Evolutionary conservation across 805 yeast genomes (phyloP), one percentile per base, ranked within the genome.

Genomic region (Metschnikowia anglica): DNA sequence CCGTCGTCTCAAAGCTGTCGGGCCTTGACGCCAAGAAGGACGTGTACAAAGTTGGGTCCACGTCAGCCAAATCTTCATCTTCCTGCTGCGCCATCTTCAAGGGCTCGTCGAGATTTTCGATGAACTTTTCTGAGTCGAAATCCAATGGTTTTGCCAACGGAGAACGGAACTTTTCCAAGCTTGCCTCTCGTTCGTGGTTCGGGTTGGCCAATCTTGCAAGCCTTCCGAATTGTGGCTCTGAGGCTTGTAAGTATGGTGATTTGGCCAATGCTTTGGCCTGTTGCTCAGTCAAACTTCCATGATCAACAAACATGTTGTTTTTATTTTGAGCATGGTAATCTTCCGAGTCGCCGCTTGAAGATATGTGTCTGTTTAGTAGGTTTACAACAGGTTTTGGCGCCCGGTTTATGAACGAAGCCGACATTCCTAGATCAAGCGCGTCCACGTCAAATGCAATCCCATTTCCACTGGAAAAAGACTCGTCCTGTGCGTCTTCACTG

Each of bases 21-120:
- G 98, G 98, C 51, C 98, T 72, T 15, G 96, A 86, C 0, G 87
- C 83, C 45, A 88, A 67, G 61, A 86, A 88, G 0, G 93, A 74
- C 2, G 80, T 66, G 63, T 88, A 88, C 15, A 79, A 68, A 2
- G 77, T 75, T 10, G 89, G 85, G 54, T 83, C 84, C 34, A 75
- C 67, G 35, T 67, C 55, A 19, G 63, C 66, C 46, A 79, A 65
- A n/a, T 60, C 58, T 12, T 61, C 50, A 50, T 76, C 70, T 5
- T 59, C 60, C 41, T 61, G 59, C 31, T 68, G 72, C 2, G 81
- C 80, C 44, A 69, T 59, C 28, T 61, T 49, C 42, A 76, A 58
- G 5, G 80, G 79, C 7, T 60, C 57, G 19, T 52, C 59, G 16
- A 37, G 34, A 33, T 47, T 46, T 33, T 54, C 45, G 36, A 44